These are phyloP conservation scores for Phytopythium helicoides DNA, from an alignment of 352 stramenopile genomes.

Conservation along the genomic window DNA sequence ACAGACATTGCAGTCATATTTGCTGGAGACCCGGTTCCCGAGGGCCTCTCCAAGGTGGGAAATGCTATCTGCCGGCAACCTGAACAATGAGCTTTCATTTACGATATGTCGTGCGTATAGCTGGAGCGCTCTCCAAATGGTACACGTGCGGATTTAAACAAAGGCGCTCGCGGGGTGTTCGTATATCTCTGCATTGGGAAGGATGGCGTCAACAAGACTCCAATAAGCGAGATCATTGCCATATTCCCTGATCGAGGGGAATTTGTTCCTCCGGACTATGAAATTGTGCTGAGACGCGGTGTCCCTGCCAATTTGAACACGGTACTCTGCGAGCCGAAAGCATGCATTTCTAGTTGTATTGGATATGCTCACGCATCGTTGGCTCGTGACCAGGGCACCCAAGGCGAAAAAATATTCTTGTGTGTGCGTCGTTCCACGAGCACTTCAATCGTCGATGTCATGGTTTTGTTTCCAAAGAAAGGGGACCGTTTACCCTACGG, in stretches of 20 bases:
- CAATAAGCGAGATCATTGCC: constrained; percentile 74
- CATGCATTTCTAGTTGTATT: too few relatives aligned
- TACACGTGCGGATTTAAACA: constrained; percentile 77
- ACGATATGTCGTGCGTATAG: constrained; percentile 18
- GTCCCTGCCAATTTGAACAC: constrained; percentile 71
- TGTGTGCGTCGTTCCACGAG: constrained; percentile 69
- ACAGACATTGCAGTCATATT: constrained; percentile 79
- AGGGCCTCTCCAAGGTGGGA: constrained; percentile 69
- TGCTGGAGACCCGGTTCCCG: constrained; percentile 63
- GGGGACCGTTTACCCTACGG: constrained; percentile 81
- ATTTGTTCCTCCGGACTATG: constrained; percentile 75
- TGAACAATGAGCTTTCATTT: not conserved
- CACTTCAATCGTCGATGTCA: constrained; percentile 63
- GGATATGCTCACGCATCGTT: not conserved
- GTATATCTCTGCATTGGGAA: constrained; percentile 72
- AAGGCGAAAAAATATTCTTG: constrained; percentile 80
- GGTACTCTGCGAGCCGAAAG: too few relatives aligned
- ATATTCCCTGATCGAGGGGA: constrained; percentile 80
- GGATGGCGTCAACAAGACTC: constrained; percentile 45
- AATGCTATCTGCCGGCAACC: not conserved
- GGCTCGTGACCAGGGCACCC: constrained; percentile 42
- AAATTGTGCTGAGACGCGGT: constrained; percentile 60
- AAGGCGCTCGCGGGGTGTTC: constrained; percentile 72
- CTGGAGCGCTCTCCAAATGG: constrained; percentile 73
- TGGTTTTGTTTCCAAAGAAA: constrained; percentile 77